A percentile compares a stretch with the other conserved stretches of the same genome.
Evolutionary conservation across 345 rosid species (phyloP).

Genomic region (Brassica rapa): DNA sequence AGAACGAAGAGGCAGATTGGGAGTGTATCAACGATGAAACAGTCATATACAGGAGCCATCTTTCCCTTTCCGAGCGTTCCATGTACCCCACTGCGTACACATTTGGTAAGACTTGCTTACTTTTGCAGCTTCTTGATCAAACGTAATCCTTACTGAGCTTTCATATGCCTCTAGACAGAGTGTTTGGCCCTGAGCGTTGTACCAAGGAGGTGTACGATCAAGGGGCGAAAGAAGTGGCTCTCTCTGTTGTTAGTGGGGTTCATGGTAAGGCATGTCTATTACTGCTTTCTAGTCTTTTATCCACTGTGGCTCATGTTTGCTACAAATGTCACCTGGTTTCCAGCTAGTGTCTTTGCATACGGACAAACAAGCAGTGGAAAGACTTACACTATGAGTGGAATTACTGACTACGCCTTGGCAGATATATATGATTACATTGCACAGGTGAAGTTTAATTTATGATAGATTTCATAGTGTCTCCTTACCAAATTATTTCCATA

Average conservation of each 20-base stretch:
- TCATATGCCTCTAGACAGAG: constrained; percentile 60
- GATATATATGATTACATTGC: constrained; percentile 80
- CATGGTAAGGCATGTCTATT: constrained; percentile 45
- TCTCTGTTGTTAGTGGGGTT: constrained; percentile 83
- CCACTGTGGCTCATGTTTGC: constrained; percentile 11
- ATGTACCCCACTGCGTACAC: constrained; percentile 85
- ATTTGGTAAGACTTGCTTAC: constrained; percentile 63
- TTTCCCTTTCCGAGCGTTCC: constrained; percentile 80
- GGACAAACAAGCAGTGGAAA: constrained; percentile 99
- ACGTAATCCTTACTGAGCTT: constrained; percentile 14
- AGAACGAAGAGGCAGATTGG: constrained; percentile 83
- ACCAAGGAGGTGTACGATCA: constrained; percentile 77
- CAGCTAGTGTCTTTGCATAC: constrained; percentile 95
- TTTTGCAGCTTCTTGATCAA: constrained; percentile 21
- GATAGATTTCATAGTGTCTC: not conserved
- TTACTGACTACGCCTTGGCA: constrained; percentile 70
- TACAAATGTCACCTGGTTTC: constrained; percentile 33
- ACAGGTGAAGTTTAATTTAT: constrained; percentile 48
- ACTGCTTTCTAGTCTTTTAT: constrained; percentile 45
- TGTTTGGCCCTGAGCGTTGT: constrained; percentile 65
- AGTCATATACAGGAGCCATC: constrained; percentile 65
- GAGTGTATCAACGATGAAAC: constrained; percentile 79
- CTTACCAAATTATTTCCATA: constrained; percentile 8
- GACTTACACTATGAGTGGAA: constrained; percentile 88
- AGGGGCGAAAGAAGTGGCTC: constrained; percentile 86